A percentile compares a stretch with the other conserved stretches of the same genome.
phyloP scores from a whole-genome alignment of 1,284 basidiomycete species.

The Cryptococcus amylolentus region DNA sequence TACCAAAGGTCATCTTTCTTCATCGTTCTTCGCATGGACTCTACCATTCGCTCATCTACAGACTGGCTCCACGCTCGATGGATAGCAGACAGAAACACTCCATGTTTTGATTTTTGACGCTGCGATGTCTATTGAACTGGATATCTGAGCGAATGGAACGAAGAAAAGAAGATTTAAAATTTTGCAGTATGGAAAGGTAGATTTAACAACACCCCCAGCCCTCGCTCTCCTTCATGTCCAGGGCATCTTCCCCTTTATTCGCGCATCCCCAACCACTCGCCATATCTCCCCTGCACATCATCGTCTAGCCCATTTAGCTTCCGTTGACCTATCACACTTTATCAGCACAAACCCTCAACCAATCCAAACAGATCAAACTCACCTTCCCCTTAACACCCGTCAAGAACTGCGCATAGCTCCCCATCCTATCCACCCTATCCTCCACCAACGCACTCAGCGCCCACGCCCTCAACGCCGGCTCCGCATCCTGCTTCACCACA shows the following conservation, averaged over 20 bases:
- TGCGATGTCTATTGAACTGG: no score
- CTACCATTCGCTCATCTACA: no score
- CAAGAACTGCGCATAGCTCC: constrained; percentile 93
- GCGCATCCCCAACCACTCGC: neutral
- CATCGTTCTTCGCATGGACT: no score
- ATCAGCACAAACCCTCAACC: neutral
- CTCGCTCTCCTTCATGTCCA: neutral
- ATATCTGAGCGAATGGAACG: no score
- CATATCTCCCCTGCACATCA: neutral
- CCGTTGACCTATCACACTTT: constrained; percentile 3
- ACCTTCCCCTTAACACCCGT: constrained; percentile 73
- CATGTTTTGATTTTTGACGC: no score
- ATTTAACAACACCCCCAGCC: neutral
- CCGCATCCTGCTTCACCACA: constrained; percentile 96
- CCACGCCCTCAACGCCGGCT: constrained; percentile 89
- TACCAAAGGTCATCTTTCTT: no score
- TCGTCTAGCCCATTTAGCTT: constrained; percentile 4
- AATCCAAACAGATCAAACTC: constrained; percentile 13
- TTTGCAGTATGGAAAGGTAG: neutral
- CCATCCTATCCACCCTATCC: constrained; percentile 89
- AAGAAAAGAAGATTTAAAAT: neutral
- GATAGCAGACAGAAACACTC: no score
- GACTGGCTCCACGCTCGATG: no score
- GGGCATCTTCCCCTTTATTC: neutral
- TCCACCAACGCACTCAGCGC: constrained; percentile 91